Evolutionary conservation across 371 early-diverging fungal species (phyloP), one percentile per base, ranked within the genome.

Genomic region (Apophysomyces ossiformis): DNA sequence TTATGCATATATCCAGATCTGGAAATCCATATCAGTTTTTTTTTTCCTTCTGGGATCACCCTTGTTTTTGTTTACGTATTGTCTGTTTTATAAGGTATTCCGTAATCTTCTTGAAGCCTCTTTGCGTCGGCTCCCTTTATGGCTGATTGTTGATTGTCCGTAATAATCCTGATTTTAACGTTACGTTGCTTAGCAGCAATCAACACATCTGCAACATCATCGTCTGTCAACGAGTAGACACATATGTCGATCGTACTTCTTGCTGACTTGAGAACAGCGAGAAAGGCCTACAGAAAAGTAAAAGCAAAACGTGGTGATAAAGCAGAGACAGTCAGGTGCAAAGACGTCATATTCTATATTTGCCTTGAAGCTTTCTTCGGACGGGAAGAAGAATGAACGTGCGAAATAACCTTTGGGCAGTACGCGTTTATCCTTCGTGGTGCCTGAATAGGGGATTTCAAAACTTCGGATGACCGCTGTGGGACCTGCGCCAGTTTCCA

Each of bases 211-310:
- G 88, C 85, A 41, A 87, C 66, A 71, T 85, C 89, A 69, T 90
- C 86, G 66, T 89, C 90, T 8, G 90, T 90, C 54, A 90, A 77
- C 56, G 84, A 85, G 69, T 85, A 90, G 11, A 90, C 87, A 64
- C 88, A 87, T 15, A 86, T 74, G 69, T 90, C 90, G n/a, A 90
- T 78, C 7, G 90, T 77, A 1, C 65, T 57, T 37, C 68, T 62
- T 11, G 89, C 87, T 26, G 82, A 78, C 56, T 78, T 74, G 39
- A 90, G 59, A 16, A 80, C 79, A 26, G 83, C 76, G 43, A 85
- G 63, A 47, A 90, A 80, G 11, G 83, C 81, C 80, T 80, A 69
- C 37, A 21, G 4, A 13, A 26, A 8, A 47, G n/a, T 18, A 57
- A 45, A 58, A n/a, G 61, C 46, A 67, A 62, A 38, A 26, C 8